Percentiles rank a stretch among this genome's conserved stretches.
phyloP scores from a whole-genome alignment of 2,329 filamentous ascomycete genomes.

The Zymoseptoria ardabiliae region DNA sequence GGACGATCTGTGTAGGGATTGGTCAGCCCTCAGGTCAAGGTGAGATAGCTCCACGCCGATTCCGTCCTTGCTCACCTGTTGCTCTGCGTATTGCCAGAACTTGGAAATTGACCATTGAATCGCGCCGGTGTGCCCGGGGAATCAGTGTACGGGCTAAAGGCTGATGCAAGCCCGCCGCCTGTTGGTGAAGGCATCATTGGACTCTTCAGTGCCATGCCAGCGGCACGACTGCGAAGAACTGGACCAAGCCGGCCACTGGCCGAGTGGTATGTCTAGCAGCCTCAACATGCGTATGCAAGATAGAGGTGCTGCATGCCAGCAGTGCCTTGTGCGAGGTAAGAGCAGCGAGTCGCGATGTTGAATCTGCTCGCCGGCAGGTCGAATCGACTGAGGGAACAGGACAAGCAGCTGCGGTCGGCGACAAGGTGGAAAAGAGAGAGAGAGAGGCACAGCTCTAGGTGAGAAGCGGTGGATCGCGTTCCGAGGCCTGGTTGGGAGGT shows the following conservation, averaged over 20 bases:
- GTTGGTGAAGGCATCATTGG: conserved; percentile 41
- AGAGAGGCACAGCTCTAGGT: not conserved
- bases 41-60: not conserved
- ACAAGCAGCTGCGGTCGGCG: not conserved
- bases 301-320: not conserved
- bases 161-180: conserved; percentile 31
- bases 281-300: not conserved
- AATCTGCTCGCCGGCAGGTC: not conserved
- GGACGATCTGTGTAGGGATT: conserved; percentile 32
- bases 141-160: conserved; percentile 46
- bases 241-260: not conserved
- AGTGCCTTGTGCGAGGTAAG: not conserved
- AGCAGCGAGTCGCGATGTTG: not conserved
- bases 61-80: conserved; percentile 31
- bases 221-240: not conserved
- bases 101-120: conserved; percentile 36
- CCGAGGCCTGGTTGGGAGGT: not conserved
- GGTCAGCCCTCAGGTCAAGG: conserved; percentile 19
- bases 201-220: conserved; percentile 26
- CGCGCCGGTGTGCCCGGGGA: conserved; percentile 43
- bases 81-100: conserved; percentile 23
- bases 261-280: not conserved
- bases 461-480: not conserved
- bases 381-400: not conserved
- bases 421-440: not conserved